These are phyloP conservation scores for Thelephora terrestris DNA, from an alignment of 1,284 basidiomycete species.

Conservation along the genomic window DNA sequence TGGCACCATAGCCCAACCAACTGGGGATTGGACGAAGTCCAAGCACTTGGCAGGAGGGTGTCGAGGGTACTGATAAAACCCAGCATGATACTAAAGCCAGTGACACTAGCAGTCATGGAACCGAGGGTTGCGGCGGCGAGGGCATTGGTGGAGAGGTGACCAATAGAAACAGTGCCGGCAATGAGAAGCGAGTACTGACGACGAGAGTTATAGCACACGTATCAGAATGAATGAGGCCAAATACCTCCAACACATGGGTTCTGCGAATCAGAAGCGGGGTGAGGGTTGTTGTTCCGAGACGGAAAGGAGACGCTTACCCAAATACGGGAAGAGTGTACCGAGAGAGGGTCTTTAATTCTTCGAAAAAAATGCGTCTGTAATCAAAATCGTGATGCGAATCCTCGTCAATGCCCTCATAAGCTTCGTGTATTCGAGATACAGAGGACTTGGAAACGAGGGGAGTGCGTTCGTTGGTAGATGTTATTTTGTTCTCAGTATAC, in stretches of 20 bases:
- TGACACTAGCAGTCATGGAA: slow-evolving; percentile 77
- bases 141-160: slow-evolving; percentile 75
- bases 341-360: slow-evolving; percentile 50
- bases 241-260: slow-evolving; percentile 56
- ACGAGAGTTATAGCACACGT: neutral
- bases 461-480: neutral
- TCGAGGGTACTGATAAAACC: slow-evolving; percentile 82
- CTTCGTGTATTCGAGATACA: slow-evolving; percentile 35
- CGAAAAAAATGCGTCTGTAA: slow-evolving; percentile 30
- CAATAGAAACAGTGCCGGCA: slow-evolving; percentile 72
- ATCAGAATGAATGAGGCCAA: neutral
- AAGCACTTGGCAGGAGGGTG: slow-evolving; percentile 84
- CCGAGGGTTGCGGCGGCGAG: slow-evolving; percentile 82
- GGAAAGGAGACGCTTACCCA: slow-evolving; percentile 31
- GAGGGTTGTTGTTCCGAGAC: neutral
- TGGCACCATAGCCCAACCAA: slow-evolving; percentile 89
- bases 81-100: slow-evolving; percentile 68
- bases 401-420: slow-evolving; percentile 21
- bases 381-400: slow-evolving; percentile 18
- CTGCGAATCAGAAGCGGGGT: slow-evolving; percentile 25
- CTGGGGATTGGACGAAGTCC: slow-evolving; percentile 76
- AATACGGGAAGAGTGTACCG: slow-evolving; percentile 63
- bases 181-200: slow-evolving; percentile 59
- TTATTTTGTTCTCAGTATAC: slow-evolving; percentile 11
- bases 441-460: slow-evolving; percentile 39